Evolutionary conservation across 2,329 filamentous ascomycete species (phyloP), one percentile per base, ranked within the genome.

Genomic region (Ophiosphaerella herpotricha): DNA sequence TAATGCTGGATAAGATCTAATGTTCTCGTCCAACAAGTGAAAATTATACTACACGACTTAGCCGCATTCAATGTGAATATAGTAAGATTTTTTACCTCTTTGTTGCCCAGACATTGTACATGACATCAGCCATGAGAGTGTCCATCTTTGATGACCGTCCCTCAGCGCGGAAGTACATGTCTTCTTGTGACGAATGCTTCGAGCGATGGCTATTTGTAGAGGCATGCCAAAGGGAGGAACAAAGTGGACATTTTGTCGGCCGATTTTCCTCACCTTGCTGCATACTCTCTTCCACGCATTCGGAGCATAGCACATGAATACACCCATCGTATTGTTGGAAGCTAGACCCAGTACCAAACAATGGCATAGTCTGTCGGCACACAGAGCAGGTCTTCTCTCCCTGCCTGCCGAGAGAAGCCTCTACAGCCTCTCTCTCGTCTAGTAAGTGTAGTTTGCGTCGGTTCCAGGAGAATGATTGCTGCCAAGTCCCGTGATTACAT

Each of bases 401-500:
- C 1, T 66, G 51, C 32, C 52, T 48, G 4, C 61, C 66, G 0
- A 65, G 14, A 0, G 54, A 57, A 7, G 50, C 64, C 54, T 67
- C 55, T 11, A 69, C 68, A 43, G 73, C 71, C 34, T 73, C 64
- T 52, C 62, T 57, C 34, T 74, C 73, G n/a, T 78, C 70, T 7
- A 66, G 41, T 6, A 70, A 41, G 24, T 70, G 52, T 8, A 70
- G 33, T 34, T 68, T 70, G 3, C 67, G 66, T 23, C 65, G 68
- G 36, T 63, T 63, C 77, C 77, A 80, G 1, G 75, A 76, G 38
- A 78, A 77, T 0, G 59, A 66, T 32, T 77, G 72, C 51, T 80
- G 78, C 54, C 70, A 78, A 0, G 79, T 81, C 1, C 78, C 79
- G 51, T 80, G 78, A 46, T 81, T 81, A 59, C 78, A 80, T 1